These are phyloP conservation scores for Austroboletus novae-zelandiae DNA, from an alignment of 1,284 basidiomycete species.

Conservation along the genomic window DNA sequence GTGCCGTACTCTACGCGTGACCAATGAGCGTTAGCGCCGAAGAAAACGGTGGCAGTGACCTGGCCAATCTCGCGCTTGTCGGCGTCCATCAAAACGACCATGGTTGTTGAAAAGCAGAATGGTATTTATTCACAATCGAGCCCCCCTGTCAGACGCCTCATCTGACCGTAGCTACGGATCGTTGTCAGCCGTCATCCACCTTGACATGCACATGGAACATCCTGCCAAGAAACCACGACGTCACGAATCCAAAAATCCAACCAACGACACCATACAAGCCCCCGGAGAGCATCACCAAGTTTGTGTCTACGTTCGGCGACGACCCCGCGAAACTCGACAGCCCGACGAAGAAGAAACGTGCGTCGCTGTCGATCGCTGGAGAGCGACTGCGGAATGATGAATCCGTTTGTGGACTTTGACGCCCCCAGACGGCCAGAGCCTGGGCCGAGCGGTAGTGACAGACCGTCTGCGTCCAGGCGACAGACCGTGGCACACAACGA, in stretches of 20 bases:
- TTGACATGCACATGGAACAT: constrained; percentile 18
- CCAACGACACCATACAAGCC: constrained; percentile 25
- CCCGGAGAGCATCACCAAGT: constrained; percentile 29
- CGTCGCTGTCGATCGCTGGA: constrained; percentile 1
- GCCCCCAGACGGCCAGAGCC: constrained; percentile 6
- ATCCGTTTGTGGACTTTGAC: constrained; percentile 20
- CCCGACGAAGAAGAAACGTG: constrained; percentile 7
- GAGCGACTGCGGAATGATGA: constrained; percentile 20
- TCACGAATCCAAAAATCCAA: constrained; percentile 26
- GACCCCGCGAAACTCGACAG: not conserved
- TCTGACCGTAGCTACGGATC: no score
- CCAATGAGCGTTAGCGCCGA: no score
- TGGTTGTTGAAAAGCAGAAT: constrained; percentile 1
- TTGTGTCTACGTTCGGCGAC: constrained; percentile 31
- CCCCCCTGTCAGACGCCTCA: no score
- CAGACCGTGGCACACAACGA: not conserved
- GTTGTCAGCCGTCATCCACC: no score
- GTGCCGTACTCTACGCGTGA: no score
- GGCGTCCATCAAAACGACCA: constrained; percentile 35
- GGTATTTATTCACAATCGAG: no score
- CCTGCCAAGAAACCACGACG: constrained; percentile 24
- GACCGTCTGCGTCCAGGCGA: not conserved
- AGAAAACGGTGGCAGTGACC: constrained; percentile 29
- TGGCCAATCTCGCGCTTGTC: constrained; percentile 53
- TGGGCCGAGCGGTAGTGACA: constrained; percentile 15